phyloP scores from a whole-genome alignment of 2,329 filamentous ascomycete species.

The Stagonosporopsis vannaccii region DNA sequence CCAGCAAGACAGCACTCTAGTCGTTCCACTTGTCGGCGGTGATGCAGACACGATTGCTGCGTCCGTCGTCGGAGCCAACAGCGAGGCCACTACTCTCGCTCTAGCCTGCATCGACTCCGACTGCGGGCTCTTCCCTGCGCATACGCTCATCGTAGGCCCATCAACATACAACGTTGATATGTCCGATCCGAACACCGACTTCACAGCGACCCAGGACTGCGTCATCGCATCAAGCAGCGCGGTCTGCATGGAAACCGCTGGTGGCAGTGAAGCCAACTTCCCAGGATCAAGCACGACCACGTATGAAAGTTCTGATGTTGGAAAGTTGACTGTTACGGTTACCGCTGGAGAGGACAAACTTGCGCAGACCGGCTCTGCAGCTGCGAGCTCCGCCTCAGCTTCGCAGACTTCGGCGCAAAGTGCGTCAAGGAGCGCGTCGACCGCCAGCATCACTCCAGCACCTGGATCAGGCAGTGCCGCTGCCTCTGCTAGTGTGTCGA shows the following conservation, averaged over 20 bases:
- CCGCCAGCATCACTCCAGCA: constrained; percentile 4
- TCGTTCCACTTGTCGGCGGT: constrained; percentile 19
- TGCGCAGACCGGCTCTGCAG: not conserved
- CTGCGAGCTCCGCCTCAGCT: constrained; percentile 5
- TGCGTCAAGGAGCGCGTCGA: constrained; percentile 1
- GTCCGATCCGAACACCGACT: constrained; percentile 26
- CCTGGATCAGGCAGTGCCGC: constrained; percentile 2
- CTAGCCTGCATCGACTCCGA: constrained; percentile 20
- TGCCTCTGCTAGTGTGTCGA: constrained; percentile 5
- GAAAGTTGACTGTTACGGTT: constrained; percentile 13
- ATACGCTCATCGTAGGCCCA: constrained; percentile 28
- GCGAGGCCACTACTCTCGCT: constrained; percentile 20
- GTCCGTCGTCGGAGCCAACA: constrained; percentile 26
- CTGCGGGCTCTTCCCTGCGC: constrained; percentile 29
- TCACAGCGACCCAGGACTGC: constrained; percentile 33
- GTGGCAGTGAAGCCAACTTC: constrained; percentile 35
- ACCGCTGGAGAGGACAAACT: constrained; percentile 29
- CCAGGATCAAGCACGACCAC: constrained; percentile 32
- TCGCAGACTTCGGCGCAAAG: constrained; percentile 1
- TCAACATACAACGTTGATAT: constrained; percentile 30
- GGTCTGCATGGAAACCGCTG: constrained; percentile 31
- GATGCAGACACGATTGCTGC: constrained; percentile 12
- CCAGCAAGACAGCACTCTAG: constrained; percentile 21
- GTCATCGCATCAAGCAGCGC: constrained; percentile 18
- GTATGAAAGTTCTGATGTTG: constrained; percentile 19